Base-by-base conservation (phyloP, 1,284 basidiomycete genomes). In the Marasmius sp. region DNA sequence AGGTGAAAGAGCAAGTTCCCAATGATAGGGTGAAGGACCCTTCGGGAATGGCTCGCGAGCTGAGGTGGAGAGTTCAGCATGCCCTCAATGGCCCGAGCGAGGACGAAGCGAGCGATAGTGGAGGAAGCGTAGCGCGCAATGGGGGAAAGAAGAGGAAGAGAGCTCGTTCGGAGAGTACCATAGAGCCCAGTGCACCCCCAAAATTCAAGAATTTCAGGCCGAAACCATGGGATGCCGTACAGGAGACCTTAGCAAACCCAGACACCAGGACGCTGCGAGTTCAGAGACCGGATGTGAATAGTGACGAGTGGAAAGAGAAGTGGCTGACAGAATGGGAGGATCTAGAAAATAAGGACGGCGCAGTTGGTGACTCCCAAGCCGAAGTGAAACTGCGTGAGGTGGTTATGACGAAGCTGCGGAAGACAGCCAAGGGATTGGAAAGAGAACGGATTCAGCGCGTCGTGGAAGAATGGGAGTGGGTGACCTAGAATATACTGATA, bases 1-100 rank as follows among this genome's bases (percentile, higher is more conserved):
- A 93, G 65, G 85, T 87, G 1, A 89, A 85, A 70, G 92, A 95
- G 58, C 85, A 92, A 61, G 85, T 97, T 14, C 94, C 95, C 0
- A 70, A 73, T n/a, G 92, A 94, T 63, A 83, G 86, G 55, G 82
- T 94, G 53, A 91, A 90, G 69, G 94, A 97, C 72, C 84, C 91
- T 6, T 77, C 88, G 1, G 87, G 85, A 1, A 72, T 95, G 57
- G 92, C 93, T 7, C 79, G 92, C 64, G 94, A 97, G 71, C 77
- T 97, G 51, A 81, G 91, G 49, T 94, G 93, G 92, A 82, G 93
- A 57, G 83, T 89, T 20, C 81, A 86, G 64, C 73, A 85, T 52
- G 89, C 90, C 6, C 74, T 82, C 2, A 91, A 91, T 8, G 79
- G 85, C 58, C 72, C 79, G 14, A 90, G 90, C 67, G 92, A 93